phyloP scores from a whole-genome alignment of 345 rosid genomes.

The Hibiscus tridactylites region DNA sequence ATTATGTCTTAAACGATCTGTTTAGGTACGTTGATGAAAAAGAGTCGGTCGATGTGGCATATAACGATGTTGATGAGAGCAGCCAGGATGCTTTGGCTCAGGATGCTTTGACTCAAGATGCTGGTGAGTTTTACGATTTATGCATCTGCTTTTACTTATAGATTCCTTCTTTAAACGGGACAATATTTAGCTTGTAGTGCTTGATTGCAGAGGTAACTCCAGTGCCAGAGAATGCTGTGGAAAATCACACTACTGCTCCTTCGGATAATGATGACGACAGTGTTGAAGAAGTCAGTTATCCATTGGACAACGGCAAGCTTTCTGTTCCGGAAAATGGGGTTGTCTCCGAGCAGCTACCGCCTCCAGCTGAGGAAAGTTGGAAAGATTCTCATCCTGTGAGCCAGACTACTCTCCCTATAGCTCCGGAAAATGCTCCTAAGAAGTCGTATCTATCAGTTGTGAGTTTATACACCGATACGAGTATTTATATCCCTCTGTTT shows the following conservation, averaged over 20 bases:
- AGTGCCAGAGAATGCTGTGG: slow-evolving; percentile 9
- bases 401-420: slow-evolving; percentile 17
- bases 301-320: slow-evolving; percentile 25
- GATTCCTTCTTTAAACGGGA: not conserved
- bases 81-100: slow-evolving; percentile 22
- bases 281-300: slow-evolving; percentile 17
- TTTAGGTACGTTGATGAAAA: slow-evolving; percentile 47
- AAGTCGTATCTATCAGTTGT: slow-evolving; percentile 60
- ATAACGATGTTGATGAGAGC: slow-evolving; percentile 20
- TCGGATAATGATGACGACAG: slow-evolving; percentile 12
- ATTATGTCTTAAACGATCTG: slow-evolving; percentile 64
- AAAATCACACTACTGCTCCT: not conserved
- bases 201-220: slow-evolving; percentile 29
- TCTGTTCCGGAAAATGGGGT: slow-evolving; percentile 19
- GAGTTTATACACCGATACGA: slow-evolving; percentile 14
- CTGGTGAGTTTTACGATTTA: slow-evolving; percentile 23
- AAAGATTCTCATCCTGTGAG: slow-evolving; percentile 15
- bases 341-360: slow-evolving; percentile 15
- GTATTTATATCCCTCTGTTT: not conserved
- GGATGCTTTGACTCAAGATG: slow-evolving; percentile 23
- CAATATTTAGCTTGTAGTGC: not conserved
- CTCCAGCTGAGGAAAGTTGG: not conserved
- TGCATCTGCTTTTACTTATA: not conserved
- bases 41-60: slow-evolving; percentile 16
- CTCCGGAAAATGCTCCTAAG: slow-evolving; percentile 35